Conservation (phyloP, 108 stramenopile genomes). For the Pseudonitzschia pungens region DNA sequence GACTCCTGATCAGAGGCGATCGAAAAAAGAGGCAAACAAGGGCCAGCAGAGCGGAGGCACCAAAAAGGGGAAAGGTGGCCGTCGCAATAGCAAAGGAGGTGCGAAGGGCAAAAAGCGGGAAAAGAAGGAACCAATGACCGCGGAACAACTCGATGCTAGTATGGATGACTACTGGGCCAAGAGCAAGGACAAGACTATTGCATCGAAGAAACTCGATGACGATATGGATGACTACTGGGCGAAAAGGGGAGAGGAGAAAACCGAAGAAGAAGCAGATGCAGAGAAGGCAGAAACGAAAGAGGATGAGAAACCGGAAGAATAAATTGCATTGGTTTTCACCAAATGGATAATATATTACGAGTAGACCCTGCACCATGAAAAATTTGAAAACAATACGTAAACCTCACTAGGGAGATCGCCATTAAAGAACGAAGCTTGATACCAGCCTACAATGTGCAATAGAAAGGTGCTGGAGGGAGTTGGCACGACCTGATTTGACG, state of each 20-base stretch:
- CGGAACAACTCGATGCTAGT: slow-evolving; percentile 72
- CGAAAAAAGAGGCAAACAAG: not conserved
- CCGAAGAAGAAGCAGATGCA: slow-evolving; percentile 22
- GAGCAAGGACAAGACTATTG: slow-evolving; percentile 75
- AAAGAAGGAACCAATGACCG: slow-evolving; percentile 67
- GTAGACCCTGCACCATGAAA: not conserved
- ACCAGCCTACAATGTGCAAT: too few relatives aligned
- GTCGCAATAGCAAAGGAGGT: not conserved
- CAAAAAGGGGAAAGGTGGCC: slow-evolving; percentile 9
- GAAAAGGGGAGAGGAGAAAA: slow-evolving; percentile 51
- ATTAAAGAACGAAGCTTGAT: not conserved
- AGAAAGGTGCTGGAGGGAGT: too few relatives aligned
- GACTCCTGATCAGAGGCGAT: slow-evolving; percentile 8
- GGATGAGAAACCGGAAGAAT: slow-evolving; percentile 9
- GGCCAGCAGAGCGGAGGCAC: not conserved
- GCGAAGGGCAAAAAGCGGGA: slow-evolving; percentile 29
- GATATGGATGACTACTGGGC: slow-evolving; percentile 87
- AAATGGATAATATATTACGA: not conserved
- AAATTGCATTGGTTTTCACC: not conserved
- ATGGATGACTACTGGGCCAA: slow-evolving; percentile 88
- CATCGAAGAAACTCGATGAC: slow-evolving; percentile 80
- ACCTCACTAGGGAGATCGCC: not conserved
- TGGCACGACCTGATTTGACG: too few relatives aligned
- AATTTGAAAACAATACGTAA: not conserved
- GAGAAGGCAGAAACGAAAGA: slow-evolving; percentile 16